These are phyloP conservation scores for Yarrowia sp. DNA, from an alignment of 805 yeast species.

Conservation along the genomic window DNA sequence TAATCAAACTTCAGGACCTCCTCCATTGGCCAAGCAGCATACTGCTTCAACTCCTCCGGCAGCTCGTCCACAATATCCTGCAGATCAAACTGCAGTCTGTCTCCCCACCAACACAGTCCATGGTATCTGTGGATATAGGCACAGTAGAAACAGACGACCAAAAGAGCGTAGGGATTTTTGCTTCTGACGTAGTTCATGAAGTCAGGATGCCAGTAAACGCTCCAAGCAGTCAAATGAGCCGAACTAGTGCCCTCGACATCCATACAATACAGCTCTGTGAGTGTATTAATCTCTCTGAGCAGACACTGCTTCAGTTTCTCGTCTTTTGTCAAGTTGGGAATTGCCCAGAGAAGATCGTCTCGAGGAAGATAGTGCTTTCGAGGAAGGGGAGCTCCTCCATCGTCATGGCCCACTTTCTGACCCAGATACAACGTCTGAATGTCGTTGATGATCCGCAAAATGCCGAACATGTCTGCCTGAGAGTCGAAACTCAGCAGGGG, in stretches of 20 bases:
- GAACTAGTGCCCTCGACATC: background rate
- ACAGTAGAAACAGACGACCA: background rate
- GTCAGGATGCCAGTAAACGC: background rate
- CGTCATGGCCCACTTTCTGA: background rate
- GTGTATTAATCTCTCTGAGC: background rate
- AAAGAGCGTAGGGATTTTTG: background rate
- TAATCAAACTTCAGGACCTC: background rate
- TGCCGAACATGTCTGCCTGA: background rate
- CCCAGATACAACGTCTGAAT: background rate
- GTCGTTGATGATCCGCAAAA: background rate
- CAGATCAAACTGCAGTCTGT: background rate
- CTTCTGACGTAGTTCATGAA: background rate
- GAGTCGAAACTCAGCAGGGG: background rate
- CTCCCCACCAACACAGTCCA: background rate
- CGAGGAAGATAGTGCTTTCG: background rate
- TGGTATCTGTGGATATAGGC: background rate
- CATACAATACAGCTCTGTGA: background rate
- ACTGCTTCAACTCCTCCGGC: background rate
- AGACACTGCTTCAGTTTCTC: background rate
- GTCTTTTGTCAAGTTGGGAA: background rate
- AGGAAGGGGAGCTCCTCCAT: background rate
- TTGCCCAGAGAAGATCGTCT: background rate
- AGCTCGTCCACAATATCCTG: background rate
- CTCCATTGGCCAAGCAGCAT: background rate
- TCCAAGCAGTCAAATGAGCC: background rate